Percentiles rank a stretch among this genome's conserved stretches.
These are phyloP conservation scores for Penicillium maclennaniae DNA, from an alignment of 495 filamentous ascomycete genomes.

Conservation along the genomic window DNA sequence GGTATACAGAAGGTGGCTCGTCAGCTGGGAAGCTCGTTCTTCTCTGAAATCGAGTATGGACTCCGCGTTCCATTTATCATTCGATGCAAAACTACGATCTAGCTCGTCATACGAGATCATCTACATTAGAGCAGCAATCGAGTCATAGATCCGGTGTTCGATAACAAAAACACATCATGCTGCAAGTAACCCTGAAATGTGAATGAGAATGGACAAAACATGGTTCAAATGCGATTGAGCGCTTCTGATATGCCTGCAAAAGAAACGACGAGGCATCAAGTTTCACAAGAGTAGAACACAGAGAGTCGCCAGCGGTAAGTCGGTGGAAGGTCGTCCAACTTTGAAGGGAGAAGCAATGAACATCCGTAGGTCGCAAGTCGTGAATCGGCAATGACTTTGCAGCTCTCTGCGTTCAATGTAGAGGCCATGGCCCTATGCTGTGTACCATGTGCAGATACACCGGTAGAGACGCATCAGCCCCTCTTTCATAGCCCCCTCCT, in stretches of 20 bases:
- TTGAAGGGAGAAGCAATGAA: neutral
- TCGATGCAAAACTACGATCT: neutral
- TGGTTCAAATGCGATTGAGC: no score
- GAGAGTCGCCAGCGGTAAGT: no score
- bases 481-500: neutral
- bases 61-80: neutral
- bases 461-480: neutral
- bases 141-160: neutral
- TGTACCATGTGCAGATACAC: neutral
- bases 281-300: no score
- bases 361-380: neutral
- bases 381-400: neutral
- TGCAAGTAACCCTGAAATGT: neutral
- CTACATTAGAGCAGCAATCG: neutral
- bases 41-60: conserved; percentile 4
- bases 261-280: no score
- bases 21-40: conserved; percentile 27
- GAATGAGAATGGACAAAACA: neutral
- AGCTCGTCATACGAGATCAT: neutral
- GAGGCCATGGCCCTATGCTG: no score
- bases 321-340: neutral
- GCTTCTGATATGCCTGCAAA: no score
- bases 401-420: neutral
- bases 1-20: conserved; percentile 6
- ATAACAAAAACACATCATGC: neutral